These are phyloP conservation scores for Aspergillus aculeatinus DNA, from an alignment of 2,329 filamentous ascomycete species.

Conservation along the genomic window DNA sequence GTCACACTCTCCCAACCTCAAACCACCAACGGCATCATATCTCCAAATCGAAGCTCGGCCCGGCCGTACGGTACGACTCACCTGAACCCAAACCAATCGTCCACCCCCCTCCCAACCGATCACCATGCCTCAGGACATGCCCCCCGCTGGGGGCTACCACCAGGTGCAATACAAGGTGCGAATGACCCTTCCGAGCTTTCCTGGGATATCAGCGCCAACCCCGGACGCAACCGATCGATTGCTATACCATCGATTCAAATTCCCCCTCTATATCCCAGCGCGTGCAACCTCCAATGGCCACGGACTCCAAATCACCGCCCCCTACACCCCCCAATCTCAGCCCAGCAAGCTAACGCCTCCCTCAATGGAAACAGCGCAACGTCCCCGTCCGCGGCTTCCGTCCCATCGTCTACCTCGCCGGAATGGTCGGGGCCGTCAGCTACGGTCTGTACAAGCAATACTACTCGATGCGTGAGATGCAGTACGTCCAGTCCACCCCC, in stretches of 20 bases:
- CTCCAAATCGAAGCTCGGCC: background rate
- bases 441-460: constrained; percentile 89
- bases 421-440: constrained; percentile 73
- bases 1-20: constrained; percentile 16
- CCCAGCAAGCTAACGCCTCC: too few relatives aligned
- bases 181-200: constrained; percentile 15
- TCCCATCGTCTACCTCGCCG: constrained; percentile 74
- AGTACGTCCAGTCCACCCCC: constrained; percentile 59
- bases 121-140: constrained; percentile 96
- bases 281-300: background rate
- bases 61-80: constrained; percentile 2
- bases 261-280: background rate
- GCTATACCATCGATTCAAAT: too few relatives aligned
- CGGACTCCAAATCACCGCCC: too few relatives aligned
- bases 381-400: constrained; percentile 87
- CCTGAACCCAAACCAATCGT: constrained; percentile 20
- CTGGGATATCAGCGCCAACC: background rate
- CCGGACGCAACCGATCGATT: background rate
- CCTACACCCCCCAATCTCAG: too few relatives aligned
- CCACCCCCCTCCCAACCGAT: constrained; percentile 18
- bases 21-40: constrained; percentile 19
- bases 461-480: constrained; percentile 81
- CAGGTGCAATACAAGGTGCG: constrained; percentile 94
- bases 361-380: constrained; percentile 65
- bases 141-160: constrained; percentile 89